phyloP scores from a whole-genome alignment of 2,329 filamentous ascomycete genomes.

The Phoma sp. region DNA sequence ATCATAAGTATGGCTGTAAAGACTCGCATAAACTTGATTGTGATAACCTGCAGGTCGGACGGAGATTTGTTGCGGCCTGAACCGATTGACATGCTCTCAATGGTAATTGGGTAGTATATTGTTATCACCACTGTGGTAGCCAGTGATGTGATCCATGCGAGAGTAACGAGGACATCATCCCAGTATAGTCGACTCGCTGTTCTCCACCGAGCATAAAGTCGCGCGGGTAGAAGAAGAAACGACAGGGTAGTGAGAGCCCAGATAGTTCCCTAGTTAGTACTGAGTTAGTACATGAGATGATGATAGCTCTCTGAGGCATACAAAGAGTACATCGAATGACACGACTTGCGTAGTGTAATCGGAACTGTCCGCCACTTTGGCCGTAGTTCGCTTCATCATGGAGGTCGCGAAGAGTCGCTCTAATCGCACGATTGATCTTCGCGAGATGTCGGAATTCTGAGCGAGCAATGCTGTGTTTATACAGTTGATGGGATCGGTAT shows the following conservation, averaged over 20 bases:
- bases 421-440: too few species aligned
- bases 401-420: neutral
- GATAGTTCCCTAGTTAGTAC: neutral
- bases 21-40: slow-evolving; percentile 14
- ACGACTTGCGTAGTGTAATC: neutral
- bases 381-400: neutral
- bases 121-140: slow-evolving; percentile 4
- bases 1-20: slow-evolving; percentile 13
- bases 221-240: neutral
- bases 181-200: slow-evolving; percentile 13
- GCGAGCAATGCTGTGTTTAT: too few species aligned
- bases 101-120: slow-evolving; percentile 2
- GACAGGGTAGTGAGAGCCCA: neutral
- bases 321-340: neutral
- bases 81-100: slow-evolving; percentile 12
- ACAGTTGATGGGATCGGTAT: too few species aligned
- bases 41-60: slow-evolving; percentile 9
- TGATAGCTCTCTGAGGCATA: neutral
- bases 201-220: slow-evolving; percentile 6
- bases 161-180: slow-evolving; percentile 12
- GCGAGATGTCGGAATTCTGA: too few species aligned
- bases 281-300: neutral
- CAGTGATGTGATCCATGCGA: neutral
- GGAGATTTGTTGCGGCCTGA: neutral
- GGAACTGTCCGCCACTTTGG: neutral